Conservation (phyloP, 164 flowering plant genomes). For the Vitis amurensis region DNA sequence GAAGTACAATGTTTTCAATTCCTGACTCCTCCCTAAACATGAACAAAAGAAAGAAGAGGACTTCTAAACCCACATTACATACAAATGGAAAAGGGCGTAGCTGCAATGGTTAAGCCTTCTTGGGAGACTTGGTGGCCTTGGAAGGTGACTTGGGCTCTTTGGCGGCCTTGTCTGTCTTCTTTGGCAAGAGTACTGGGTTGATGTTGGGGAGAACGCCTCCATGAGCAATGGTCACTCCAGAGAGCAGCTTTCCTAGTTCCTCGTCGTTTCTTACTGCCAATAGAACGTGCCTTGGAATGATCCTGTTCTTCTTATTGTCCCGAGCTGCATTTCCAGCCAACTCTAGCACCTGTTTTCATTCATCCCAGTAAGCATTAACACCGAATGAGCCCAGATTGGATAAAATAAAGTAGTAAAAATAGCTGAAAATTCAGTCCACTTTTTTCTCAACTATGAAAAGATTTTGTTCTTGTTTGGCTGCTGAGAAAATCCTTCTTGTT, state of each 20-base stretch:
- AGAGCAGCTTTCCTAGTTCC: constrained; percentile 42
- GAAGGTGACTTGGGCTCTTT: constrained; percentile 48
- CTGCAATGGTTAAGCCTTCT: constrained; percentile 26
- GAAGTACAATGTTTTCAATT: too few relatives aligned
- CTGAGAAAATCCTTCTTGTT: too few relatives aligned
- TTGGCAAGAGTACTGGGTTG: constrained; percentile 44
- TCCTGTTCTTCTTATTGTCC: constrained; percentile 71
- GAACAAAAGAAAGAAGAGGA: neutral
- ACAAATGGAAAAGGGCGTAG: neutral
- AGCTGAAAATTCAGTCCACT: too few relatives aligned
- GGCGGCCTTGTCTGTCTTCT: constrained; percentile 35
- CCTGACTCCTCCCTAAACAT: too few relatives aligned
- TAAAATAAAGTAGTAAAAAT: too few relatives aligned
- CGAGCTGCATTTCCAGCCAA: constrained; percentile 75
- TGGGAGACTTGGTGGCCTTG: constrained; percentile 46
- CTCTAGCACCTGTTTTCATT: constrained; percentile 44
- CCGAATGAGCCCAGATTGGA: too few relatives aligned
- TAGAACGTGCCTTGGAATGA: constrained; percentile 59
- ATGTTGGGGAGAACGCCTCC: constrained; percentile 56
- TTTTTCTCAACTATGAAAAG: too few relatives aligned
- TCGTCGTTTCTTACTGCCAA: constrained; percentile 58
- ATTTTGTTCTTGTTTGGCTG: too few relatives aligned
- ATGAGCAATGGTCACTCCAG: constrained; percentile 44
- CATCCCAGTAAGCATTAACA: too few relatives aligned
- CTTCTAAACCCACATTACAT: constrained; percentile 2